Conservation (phyloP, 345 rosid genomes). For the Aquilaria sinensis region DNA sequence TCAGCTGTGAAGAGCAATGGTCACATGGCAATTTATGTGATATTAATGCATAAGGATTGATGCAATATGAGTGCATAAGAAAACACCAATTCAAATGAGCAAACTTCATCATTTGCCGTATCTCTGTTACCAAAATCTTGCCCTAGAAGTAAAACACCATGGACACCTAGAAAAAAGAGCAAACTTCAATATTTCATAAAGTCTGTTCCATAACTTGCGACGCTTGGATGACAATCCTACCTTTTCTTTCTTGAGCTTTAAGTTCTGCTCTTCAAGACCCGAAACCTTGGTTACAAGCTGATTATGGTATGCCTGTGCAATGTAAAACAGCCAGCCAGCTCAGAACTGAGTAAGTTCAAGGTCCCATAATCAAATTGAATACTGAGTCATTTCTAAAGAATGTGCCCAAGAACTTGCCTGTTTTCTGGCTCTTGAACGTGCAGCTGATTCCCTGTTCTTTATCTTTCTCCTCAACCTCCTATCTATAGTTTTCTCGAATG, state of each 20-base stretch:
- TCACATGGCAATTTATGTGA: too few relatives aligned
- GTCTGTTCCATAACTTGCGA: too few relatives aligned
- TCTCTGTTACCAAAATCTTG: too few relatives aligned
- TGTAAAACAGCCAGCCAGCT: neutral
- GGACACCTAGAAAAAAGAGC: too few relatives aligned
- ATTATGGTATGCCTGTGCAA: constrained; percentile 51
- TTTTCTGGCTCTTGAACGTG: constrained; percentile 61
- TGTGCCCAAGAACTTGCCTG: constrained; percentile 24
- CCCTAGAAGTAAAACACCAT: too few relatives aligned
- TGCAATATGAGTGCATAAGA: too few relatives aligned
- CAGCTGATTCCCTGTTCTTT: constrained; percentile 74
- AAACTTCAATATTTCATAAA: too few relatives aligned
- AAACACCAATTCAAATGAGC: too few relatives aligned
- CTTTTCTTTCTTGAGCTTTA: constrained; percentile 55
- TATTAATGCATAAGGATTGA: too few relatives aligned
- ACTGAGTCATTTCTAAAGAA: neutral
- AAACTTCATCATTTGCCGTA: too few relatives aligned
- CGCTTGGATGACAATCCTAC: constrained; percentile 19
- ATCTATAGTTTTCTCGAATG: constrained; percentile 40
- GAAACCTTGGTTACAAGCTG: constrained; percentile 55
- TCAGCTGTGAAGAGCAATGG: too few relatives aligned
- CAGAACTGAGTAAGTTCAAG: neutral
- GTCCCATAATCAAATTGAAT: neutral
- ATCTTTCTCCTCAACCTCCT: constrained; percentile 60
- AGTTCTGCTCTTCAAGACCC: constrained; percentile 36